phyloP scores from a whole-genome alignment of 257 asterid genomes.

The Craterostigma plantagineum region DNA sequence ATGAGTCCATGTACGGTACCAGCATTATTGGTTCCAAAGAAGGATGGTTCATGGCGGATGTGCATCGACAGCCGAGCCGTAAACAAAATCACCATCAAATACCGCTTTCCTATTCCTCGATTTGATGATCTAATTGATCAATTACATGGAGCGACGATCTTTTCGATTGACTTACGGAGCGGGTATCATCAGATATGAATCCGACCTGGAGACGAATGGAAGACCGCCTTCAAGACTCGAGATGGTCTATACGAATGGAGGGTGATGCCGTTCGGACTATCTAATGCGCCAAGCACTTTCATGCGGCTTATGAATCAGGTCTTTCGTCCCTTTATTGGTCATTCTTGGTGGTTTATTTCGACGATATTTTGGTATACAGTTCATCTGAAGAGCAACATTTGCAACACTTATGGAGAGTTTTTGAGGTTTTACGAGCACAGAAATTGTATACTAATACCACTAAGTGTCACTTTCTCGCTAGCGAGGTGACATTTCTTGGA shows the following conservation, averaged over 20 bases:
- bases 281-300: conserved; percentile 1
- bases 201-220: conserved; percentile 1
- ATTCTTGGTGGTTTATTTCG: conserved; percentile 1
- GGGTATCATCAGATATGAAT: not conserved
- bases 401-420: not conserved
- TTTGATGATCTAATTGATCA: conserved; percentile 1
- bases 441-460: not conserved
- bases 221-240: conserved; percentile 4
- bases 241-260: conserved; percentile 5
- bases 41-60: not conserved
- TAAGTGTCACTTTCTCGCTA: not conserved
- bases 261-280: conserved; percentile 7
- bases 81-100: not conserved
- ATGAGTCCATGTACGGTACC: no score
- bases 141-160: no score
- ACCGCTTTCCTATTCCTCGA: not conserved
- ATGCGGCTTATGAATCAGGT: conserved; percentile 7
- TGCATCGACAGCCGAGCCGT: not conserved
- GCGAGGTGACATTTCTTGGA: no score
- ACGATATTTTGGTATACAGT: not conserved
- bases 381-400: not conserved
- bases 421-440: not conserved
- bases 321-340: not conserved
- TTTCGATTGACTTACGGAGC: not conserved
- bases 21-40: no score